Base-by-base conservation (phyloP, 768 basidiomycete species). In the Tulasnella sp. region DNA sequence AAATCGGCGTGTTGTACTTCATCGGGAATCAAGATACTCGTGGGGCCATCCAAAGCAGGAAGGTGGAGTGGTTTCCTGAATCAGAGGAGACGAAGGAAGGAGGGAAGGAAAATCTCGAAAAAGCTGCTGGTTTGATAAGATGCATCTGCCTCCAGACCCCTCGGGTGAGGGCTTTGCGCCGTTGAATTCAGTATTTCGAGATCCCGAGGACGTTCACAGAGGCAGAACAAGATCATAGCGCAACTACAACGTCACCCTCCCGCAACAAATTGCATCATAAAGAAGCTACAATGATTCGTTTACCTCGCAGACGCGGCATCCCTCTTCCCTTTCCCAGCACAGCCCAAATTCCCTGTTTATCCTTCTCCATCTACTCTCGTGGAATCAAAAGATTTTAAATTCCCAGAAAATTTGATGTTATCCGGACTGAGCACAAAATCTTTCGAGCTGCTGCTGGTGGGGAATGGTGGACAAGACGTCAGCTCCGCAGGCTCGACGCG, bases 401-500 rank as follows among this genome's bases (percentile, higher is more conserved):
- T 34, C 24, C 4, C 64, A 72, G 69, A 83, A 82, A 28, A 83
- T 78, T 46, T 22, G 50, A 78, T 60, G 58, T 85, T 86, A 22
- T 78, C 28, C 3, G 79, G 44, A 20, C 75, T 75, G 80, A 86
- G 85, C 0, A 83, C 82, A 84, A 85, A 86, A 46, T 83, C 83
- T n/a, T 82, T 82, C 1, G 84, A 81, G 2, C 77, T 48, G 0
- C 83, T 37, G 37, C 2, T 37, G 37, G 37, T 37, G 37, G 2
- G 37, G 37, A 37, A 6, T 37, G 37, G 82, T 12, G 85, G 84
- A 48, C 84, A 60, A 7, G 86, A 83, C 0, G 84, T 85, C 44
- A 86, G 83, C 3, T 83, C 84, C 11, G 81, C 77, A 16, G 86
- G 72, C 76, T 86, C 86, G 16, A 80, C 77, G 41, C 82, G 80